Percentiles rank a stretch among this genome's conserved stretches.
Conservation (phyloP, 495 filamentous ascomycete genomes). For the Ascodesmis nigricans region DNA sequence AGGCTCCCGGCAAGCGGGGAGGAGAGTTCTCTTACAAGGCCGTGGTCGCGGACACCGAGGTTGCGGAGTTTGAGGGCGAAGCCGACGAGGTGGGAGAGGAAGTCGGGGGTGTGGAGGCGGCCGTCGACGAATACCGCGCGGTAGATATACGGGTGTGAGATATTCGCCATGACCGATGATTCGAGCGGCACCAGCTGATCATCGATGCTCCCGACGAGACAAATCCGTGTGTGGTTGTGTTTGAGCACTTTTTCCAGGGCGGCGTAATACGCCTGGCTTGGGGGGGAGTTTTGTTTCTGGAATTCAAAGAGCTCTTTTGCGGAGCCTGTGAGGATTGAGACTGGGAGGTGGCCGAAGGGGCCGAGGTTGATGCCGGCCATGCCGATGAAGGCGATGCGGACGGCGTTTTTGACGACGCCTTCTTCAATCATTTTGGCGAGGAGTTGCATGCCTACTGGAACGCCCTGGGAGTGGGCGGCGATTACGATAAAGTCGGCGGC, state of each 20-base stretch:
- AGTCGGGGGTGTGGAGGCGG: slow-evolving; percentile 76
- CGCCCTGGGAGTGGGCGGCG: slow-evolving; percentile 85
- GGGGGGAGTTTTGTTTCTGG: slow-evolving; percentile 49
- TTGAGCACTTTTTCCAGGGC: slow-evolving; percentile 47
- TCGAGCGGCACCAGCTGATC: slow-evolving; percentile 89
- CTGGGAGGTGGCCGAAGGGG: slow-evolving; percentile 46
- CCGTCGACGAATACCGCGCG: slow-evolving; percentile 89
- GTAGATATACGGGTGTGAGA: slow-evolving; percentile 77
- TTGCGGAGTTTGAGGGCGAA: slow-evolving; percentile 87
- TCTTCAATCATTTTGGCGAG: slow-evolving; percentile 64
- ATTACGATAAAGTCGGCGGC: slow-evolving; percentile 73
- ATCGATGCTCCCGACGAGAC: slow-evolving; percentile 80
- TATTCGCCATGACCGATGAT: slow-evolving; percentile 66
- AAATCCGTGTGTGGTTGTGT: slow-evolving; percentile 61
- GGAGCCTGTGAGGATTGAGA: slow-evolving; percentile 59
- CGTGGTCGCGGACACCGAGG: slow-evolving; percentile 75
- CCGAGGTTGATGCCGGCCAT: slow-evolving; percentile 76
- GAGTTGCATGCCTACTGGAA: slow-evolving; percentile 84
- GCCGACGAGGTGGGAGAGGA: slow-evolving; percentile 76
- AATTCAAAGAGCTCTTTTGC: slow-evolving; percentile 90
- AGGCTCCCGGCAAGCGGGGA: slow-evolving; percentile 73
- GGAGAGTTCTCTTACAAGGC: slow-evolving; percentile 76
- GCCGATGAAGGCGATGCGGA: slow-evolving; percentile 15
- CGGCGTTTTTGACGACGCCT: slow-evolving; percentile 19
- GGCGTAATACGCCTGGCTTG: slow-evolving; percentile 60